A percentile compares a stretch with the other conserved stretches of the same genome.
Conservation (phyloP, 2,329 filamentous ascomycete genomes). For the Colletotrichum higginsianum region DNA sequence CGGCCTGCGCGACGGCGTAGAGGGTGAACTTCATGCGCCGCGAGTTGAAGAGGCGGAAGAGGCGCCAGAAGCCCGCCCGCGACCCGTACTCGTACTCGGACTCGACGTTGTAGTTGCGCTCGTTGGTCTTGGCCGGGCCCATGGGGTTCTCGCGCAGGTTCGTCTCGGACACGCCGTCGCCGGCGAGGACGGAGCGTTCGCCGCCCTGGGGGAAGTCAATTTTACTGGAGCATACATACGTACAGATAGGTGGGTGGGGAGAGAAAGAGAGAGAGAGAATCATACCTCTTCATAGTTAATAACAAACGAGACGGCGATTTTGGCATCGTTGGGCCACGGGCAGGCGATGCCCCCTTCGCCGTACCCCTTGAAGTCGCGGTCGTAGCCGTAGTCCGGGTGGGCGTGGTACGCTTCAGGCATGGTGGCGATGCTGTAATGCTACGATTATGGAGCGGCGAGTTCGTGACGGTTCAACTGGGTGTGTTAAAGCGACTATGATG, state of each 20-base stretch:
- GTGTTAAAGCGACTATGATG: not conserved
- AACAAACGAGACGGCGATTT: constrained; percentile 62
- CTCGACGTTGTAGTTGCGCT: constrained; percentile 63
- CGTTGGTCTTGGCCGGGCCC: constrained; percentile 53
- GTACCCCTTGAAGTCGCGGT: constrained; percentile 56
- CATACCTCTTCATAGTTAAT: constrained; percentile 62
- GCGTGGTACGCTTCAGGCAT: constrained; percentile 49
- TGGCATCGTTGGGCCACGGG: constrained; percentile 58
- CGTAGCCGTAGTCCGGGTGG: constrained; percentile 50
- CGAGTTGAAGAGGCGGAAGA: constrained; percentile 64
- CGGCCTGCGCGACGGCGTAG: constrained; percentile 64
- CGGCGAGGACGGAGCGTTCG: constrained; percentile 55
- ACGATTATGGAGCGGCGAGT: too few species aligned
- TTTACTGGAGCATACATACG: too few species aligned
- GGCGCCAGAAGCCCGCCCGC: constrained; percentile 64
- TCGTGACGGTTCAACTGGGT: too few species aligned
- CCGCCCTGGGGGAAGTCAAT: constrained; percentile 46
- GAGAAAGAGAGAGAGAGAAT: too few species aligned
- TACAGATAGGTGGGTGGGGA: too few species aligned
- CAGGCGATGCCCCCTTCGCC: constrained; percentile 55
- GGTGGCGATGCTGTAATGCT: not conserved
- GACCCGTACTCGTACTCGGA: constrained; percentile 67
- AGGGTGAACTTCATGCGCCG: constrained; percentile 65
- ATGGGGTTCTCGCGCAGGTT: constrained; percentile 58
- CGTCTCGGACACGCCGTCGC: constrained; percentile 56